Percentiles rank a stretch among this genome's conserved stretches.
phyloP scores from a whole-genome alignment of 1,139 yeast species.

The Pichia sp. region DNA sequence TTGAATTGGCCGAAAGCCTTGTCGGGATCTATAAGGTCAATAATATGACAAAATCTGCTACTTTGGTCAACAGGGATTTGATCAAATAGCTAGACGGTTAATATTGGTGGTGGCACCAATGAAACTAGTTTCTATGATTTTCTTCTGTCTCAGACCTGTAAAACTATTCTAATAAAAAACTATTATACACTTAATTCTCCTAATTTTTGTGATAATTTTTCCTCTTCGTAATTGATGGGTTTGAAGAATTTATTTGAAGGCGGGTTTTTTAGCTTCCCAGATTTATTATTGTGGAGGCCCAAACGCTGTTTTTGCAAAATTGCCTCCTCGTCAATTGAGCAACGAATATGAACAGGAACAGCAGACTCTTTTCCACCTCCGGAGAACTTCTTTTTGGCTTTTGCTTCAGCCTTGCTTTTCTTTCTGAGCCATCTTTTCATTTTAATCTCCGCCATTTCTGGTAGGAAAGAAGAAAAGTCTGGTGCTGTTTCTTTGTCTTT shows the following conservation, averaged over 20 bases:
- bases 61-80: conserved; percentile 61
- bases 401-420: conserved; percentile 1
- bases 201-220: conserved; percentile 7
- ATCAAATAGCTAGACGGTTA: conserved; percentile 4
- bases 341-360: conserved; percentile 11
- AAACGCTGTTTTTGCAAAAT: conserved; percentile 12
- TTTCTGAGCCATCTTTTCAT: conserved; percentile 10
- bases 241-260: conserved; percentile 16
- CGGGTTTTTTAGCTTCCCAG: conserved; percentile 9
- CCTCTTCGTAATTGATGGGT: conserved; percentile 14
- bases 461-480: conserved; percentile 6
- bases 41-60: conserved; percentile 83
- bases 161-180: background rate
- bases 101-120: background rate
- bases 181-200: conserved; percentile 12
- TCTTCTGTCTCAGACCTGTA: background rate
- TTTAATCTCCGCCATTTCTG: conserved; percentile 6
- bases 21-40: conserved; percentile 94
- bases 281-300: background rate
- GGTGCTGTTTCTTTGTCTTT: background rate
- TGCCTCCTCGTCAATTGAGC: conserved; percentile 13
- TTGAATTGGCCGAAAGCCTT: conserved; percentile 87
- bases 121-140: too few species aligned
- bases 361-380: background rate
- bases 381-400: background rate